phyloP scores from a whole-genome alignment of 176 grass and related monocot species.

The Carex parvula region DNA sequence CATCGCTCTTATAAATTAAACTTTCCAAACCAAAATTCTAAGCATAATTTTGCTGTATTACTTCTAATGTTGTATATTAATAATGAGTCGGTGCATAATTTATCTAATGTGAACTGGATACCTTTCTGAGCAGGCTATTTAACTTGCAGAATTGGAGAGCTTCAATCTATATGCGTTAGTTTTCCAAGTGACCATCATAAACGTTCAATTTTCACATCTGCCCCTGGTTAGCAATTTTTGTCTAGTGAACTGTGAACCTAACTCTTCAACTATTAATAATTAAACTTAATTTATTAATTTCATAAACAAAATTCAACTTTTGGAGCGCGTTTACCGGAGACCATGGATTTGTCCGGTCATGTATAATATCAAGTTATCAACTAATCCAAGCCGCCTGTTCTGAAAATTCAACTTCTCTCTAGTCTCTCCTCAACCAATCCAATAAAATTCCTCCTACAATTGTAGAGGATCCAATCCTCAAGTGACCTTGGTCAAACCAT shows the following conservation, averaged over 20 bases:
- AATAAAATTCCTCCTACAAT: background rate
- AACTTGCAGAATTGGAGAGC: conserved; percentile 65
- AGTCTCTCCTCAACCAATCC: background rate
- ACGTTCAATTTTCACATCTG: background rate
- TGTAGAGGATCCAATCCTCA: background rate
- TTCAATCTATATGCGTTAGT: conserved; percentile 31
- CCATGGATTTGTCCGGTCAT: background rate
- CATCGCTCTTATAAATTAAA: background rate
- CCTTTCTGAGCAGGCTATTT: background rate
- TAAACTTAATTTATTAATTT: background rate
- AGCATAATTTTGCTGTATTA: background rate
- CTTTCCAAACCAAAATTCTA: background rate
- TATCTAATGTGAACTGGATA: background rate
- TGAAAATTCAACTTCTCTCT: background rate
- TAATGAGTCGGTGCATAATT: background rate
- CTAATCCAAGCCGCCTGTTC: background rate
- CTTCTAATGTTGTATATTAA: background rate
- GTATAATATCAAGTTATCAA: background rate
- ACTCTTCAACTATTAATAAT: background rate
- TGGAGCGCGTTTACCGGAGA: background rate
- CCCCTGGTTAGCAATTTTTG: background rate
- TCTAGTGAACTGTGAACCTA: background rate
- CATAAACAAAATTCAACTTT: background rate
- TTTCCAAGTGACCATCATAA: no score
- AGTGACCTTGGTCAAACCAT: no score